Percentiles rank a stretch among this genome's conserved stretches.
These are phyloP conservation scores for Aspergillus transmontanensis DNA, from an alignment of 2,329 filamentous ascomycete genomes.

Conservation along the genomic window DNA sequence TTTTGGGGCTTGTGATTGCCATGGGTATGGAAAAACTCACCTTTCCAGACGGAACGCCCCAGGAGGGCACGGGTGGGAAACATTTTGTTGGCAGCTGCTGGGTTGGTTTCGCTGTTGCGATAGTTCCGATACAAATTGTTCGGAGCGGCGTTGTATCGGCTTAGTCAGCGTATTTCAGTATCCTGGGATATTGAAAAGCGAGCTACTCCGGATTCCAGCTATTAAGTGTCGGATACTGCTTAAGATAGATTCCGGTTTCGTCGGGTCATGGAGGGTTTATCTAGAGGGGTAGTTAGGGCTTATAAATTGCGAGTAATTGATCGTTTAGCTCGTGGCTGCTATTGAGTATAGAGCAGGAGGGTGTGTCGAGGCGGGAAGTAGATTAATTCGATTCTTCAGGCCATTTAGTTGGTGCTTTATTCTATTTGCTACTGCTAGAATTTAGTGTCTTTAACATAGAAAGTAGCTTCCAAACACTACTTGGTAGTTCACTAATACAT, in stretches of 20 bases:
- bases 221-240: too few species aligned
- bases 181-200: too few species aligned
- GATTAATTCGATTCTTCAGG: neutral
- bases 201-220: too few species aligned
- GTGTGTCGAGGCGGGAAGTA: too few species aligned
- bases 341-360: neutral
- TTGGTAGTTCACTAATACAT: neutral
- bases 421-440: neutral
- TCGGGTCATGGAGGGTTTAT: neutral
- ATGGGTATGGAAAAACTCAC: constrained; percentile 47
- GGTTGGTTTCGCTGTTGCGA: constrained; percentile 10
- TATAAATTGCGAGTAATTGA: neutral
- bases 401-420: neutral
- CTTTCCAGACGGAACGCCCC: constrained; percentile 86
- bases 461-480: neutral
- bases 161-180: constrained; percentile 7
- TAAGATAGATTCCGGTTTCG: neutral
- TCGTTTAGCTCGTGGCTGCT: neutral
- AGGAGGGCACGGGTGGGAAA: constrained; percentile 68
- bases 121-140: constrained; percentile 15
- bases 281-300: too few species aligned
- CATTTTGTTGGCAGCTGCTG: constrained; percentile 54
- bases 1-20: neutral
- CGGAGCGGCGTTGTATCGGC: neutral
- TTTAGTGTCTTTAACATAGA: neutral